Evolutionary conservation across 169 alveolate genomes (phyloP).

Genomic region (Miamiensis avidus): DNA sequence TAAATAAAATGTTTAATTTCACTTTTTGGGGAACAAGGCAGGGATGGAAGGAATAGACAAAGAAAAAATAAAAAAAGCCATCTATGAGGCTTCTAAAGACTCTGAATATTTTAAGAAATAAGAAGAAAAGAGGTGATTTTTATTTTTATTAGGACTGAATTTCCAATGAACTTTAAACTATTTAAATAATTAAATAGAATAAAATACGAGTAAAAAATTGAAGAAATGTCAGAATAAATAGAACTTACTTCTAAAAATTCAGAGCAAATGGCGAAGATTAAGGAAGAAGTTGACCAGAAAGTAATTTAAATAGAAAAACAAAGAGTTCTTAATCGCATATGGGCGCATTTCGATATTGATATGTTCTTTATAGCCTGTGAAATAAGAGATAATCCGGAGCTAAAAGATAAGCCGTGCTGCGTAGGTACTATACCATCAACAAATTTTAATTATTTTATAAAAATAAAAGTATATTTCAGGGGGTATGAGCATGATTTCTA

Average conservation of each 20-base stretch:
- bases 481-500: slow-evolving; percentile 79
- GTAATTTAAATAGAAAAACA: slow-evolving; percentile 51
- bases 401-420: slow-evolving; percentile 69
- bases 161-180: too few relatives aligned
- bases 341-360: slow-evolving; percentile 91
- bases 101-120: slow-evolving; percentile 67
- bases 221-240: slow-evolving; percentile 47
- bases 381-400: slow-evolving; percentile 82
- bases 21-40: slow-evolving; percentile 66
- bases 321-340: slow-evolving; percentile 63
- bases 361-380: slow-evolving; percentile 91
- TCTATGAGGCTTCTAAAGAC: slow-evolving; percentile 72
- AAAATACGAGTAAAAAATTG: slow-evolving; percentile 56
- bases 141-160: too few relatives aligned
- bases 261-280: slow-evolving; percentile 14
- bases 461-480: slow-evolving; percentile 78
- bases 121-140: slow-evolving; percentile 40
- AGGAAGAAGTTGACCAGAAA: slow-evolving; percentile 49
- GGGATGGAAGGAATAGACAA: slow-evolving; percentile 80
- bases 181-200: too few relatives aligned
- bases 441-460: neutral
- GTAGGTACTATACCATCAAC: neutral
- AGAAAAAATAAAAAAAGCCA: slow-evolving; percentile 68
- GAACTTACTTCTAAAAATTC: slow-evolving; percentile 20
- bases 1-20: slow-evolving; percentile 19